These are phyloP conservation scores for Nakazawaea anatomiae DNA, from an alignment of 805 yeast species.

Conservation along the genomic window DNA sequence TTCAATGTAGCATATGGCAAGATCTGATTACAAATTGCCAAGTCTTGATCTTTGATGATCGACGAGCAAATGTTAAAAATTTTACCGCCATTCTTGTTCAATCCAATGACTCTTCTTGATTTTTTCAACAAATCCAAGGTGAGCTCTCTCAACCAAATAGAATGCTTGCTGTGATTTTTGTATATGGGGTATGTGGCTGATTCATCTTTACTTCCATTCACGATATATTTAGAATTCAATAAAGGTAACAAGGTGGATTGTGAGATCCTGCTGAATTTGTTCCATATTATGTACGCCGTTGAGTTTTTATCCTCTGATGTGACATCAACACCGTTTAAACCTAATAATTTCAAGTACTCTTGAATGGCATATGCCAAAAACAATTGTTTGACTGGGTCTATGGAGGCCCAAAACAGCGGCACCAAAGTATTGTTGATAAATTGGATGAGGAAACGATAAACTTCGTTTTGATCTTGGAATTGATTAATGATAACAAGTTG, in stretches of 20 bases:
- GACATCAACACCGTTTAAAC: constrained; percentile 25
- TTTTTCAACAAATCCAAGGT: constrained; percentile 60
- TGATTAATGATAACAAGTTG: constrained; percentile 51
- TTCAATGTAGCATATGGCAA: constrained; percentile 73
- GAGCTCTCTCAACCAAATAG: constrained; percentile 67
- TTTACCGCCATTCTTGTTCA: constrained; percentile 25
- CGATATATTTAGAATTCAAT: constrained; percentile 61
- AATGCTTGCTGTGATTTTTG: constrained; percentile 46
- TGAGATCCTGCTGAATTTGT: constrained; percentile 55
- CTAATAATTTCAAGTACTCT: constrained; percentile 65
- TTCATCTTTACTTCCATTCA: constrained; percentile 39
- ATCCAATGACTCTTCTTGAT: constrained; percentile 20
- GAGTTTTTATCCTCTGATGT: constrained; percentile 12
- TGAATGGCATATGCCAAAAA: constrained; percentile 88
- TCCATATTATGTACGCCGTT: constrained; percentile 46
- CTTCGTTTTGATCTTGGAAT: constrained; percentile 57
- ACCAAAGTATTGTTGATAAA: constrained; percentile 69
- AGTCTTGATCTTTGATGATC: constrained; percentile 63
- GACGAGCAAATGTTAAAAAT: constrained; percentile 61
- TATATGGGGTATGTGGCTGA: constrained; percentile 60
- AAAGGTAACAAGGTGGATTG: constrained; percentile 73
- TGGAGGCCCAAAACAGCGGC: constrained; percentile 84
- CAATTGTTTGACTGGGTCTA: constrained; percentile 78
- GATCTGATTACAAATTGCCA: constrained; percentile 60
- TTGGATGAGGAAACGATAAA: constrained; percentile 54